Conservation (phyloP, 2,329 filamentous ascomycete genomes). For the Plenodomus biglobosus region DNA sequence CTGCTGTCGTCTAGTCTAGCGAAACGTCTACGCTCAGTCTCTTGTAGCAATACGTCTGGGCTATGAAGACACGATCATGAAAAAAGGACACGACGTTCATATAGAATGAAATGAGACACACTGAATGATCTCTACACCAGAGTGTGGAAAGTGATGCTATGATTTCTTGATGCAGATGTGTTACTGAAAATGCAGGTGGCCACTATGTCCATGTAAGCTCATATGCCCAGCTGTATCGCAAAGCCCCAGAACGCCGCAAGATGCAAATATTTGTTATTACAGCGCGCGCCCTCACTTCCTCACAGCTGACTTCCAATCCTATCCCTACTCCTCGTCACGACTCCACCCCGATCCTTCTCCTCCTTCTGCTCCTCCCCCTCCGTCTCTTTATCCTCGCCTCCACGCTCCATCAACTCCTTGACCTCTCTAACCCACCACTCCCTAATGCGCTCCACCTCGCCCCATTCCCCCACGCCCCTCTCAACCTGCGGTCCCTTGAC, state of each 20-base stretch:
- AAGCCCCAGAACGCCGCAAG: not conserved
- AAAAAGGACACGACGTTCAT: constrained; percentile 13
- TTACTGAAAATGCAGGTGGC: too few relatives aligned
- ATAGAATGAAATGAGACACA: constrained; percentile 27
- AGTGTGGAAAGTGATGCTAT: constrained; percentile 6
- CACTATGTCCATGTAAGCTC: too few relatives aligned
- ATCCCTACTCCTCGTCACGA: not conserved
- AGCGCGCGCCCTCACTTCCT: not conserved
- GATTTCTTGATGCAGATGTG: not conserved
- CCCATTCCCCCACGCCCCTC: constrained; percentile 49
- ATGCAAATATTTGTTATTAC: not conserved
- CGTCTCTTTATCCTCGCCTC: too few relatives aligned
- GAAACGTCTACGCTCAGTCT: constrained; percentile 1
- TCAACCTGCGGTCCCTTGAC: constrained; percentile 51
- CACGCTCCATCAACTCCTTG: too few relatives aligned
- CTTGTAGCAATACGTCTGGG: constrained; percentile 1
- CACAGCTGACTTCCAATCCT: not conserved
- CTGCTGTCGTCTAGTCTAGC: not conserved
- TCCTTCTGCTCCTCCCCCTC: constrained; percentile 14
- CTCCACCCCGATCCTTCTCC: constrained; percentile 8
- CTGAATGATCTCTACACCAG: constrained; percentile 21
- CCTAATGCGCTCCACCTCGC: constrained; percentile 44
- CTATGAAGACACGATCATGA: constrained; percentile 24
- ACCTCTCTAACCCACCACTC: constrained; percentile 37
- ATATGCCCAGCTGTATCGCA: not conserved